Evolutionary conservation across 2,329 filamentous ascomycete species (phyloP), one percentile per base, ranked within the genome.

Genomic region (Colletotrichum australisinense): DNA sequence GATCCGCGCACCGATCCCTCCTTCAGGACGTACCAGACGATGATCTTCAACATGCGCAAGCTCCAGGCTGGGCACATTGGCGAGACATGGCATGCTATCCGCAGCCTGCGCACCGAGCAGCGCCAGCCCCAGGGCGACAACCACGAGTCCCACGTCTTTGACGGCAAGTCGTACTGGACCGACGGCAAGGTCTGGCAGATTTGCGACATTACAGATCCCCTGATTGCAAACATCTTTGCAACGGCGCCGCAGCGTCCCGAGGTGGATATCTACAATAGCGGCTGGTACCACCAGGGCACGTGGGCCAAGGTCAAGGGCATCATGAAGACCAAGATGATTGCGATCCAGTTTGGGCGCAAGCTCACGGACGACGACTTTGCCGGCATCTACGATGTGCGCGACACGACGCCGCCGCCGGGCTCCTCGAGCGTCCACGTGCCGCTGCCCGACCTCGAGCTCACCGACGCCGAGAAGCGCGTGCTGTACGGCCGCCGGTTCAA

Each of bases 151-250:
- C 95, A 98, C 81, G 86, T 96, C 1, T 98, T 98, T 82, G 94
- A 97, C 74, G 96, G 96, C 59, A 87, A 91, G 72, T 89, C 88
- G 2, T 90, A 96, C 67, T 90, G 91, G 19, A 89, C 90, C 1
- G 95, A 98, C 78, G 95, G 95, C 52, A 97, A 97, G 78, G 92
- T 97, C 63, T 99, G 95, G 93, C 97, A 98, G 85, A 89, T 97
- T 30, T 97, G 95, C 84, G 97, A 99, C 81, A 93, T 98, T 67
- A 93, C 91, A 0, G 96, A 98, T 78, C 94, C 95, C 0, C 79
- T 95, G 1, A 86, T 98, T 1, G 84, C 86, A 1, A 82, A 86
- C 12, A 84, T 98, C 3, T 87, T 98, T 52, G 88, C 91, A 24
- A 89, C 90, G 0, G 86, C 91, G 0, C 86, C 90, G 5, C 83